These are phyloP conservation scores for Ormosia emarginata DNA, from an alignment of 306 rosid genomes.

Conservation along the genomic window DNA sequence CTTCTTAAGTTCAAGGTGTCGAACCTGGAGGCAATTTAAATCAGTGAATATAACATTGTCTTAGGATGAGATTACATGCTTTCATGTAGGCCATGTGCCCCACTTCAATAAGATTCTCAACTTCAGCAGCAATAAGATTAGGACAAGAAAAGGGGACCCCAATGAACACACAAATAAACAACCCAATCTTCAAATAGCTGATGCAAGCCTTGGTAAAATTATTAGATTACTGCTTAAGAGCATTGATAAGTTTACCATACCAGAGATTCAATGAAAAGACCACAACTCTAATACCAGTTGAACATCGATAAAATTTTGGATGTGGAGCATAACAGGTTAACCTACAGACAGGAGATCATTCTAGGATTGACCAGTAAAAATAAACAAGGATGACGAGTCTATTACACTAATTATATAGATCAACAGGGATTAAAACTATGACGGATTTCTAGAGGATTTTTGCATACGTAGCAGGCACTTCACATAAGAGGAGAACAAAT, in stretches of 20 bases:
- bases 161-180: background rate
- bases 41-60: conserved; percentile 15
- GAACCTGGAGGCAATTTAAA: conserved; percentile 58
- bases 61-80: background rate
- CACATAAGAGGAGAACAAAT: background rate
- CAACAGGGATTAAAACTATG: background rate
- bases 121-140: background rate
- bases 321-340: background rate
- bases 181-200: background rate
- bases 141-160: background rate
- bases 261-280: background rate
- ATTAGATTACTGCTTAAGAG: background rate
- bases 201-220: background rate
- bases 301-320: background rate
- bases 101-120: background rate
- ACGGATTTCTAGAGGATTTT: background rate
- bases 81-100: background rate
- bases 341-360: background rate
- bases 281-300: background rate
- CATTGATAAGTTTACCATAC: background rate
- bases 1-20: conserved; percentile 84
- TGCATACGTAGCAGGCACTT: background rate
- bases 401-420: background rate
- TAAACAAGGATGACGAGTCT: background rate
- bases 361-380: background rate